phyloP scores from a whole-genome alignment of 192 early-diverging fungal genomes.

The Gaertneriomyces sp. region DNA sequence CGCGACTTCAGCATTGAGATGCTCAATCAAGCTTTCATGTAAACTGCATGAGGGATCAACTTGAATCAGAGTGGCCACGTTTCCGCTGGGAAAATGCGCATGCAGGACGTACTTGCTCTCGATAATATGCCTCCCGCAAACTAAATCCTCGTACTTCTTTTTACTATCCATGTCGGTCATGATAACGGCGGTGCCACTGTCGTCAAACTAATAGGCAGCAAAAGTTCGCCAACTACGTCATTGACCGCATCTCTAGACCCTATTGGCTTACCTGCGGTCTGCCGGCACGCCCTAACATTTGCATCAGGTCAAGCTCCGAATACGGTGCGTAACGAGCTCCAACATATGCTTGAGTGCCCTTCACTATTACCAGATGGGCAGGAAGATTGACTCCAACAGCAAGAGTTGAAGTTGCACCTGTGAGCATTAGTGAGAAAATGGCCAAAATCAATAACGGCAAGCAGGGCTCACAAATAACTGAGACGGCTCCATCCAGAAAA shows the following conservation, averaged over 20 bases:
- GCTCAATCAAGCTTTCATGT: constrained; percentile 62
- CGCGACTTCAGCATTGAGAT: constrained; percentile 49
- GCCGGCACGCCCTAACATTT: constrained; percentile 76
- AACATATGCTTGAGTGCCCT: constrained; percentile 54
- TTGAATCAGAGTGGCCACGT: no score
- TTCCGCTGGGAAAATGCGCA: neutral
- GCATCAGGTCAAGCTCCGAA: constrained; percentile 60
- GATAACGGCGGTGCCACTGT: constrained; percentile 62
- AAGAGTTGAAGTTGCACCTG: constrained; percentile 70
- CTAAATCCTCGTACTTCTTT: constrained; percentile 51
- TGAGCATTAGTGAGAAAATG: neutral
- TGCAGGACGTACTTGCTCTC: constrained; percentile 54
- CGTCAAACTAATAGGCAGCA: constrained; percentile 50
- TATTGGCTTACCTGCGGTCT: constrained; percentile 50
- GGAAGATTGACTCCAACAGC: constrained; percentile 78
- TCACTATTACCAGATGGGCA: constrained; percentile 69
- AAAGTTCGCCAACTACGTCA: neutral
- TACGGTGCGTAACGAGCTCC: constrained; percentile 47
- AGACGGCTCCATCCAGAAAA: constrained; percentile 49
- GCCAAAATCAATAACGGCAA: neutral
- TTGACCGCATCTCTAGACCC: neutral
- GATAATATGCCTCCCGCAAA: constrained; percentile 54
- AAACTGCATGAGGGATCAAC: constrained; percentile 21
- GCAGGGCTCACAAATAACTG: constrained; percentile 58
- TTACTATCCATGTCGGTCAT: constrained; percentile 47